Percentiles rank a stretch among this genome's conserved stretches.
These are phyloP conservation scores for Coemansia sp. DNA, from an alignment of 192 early-diverging fungal genomes.

Conservation along the genomic window DNA sequence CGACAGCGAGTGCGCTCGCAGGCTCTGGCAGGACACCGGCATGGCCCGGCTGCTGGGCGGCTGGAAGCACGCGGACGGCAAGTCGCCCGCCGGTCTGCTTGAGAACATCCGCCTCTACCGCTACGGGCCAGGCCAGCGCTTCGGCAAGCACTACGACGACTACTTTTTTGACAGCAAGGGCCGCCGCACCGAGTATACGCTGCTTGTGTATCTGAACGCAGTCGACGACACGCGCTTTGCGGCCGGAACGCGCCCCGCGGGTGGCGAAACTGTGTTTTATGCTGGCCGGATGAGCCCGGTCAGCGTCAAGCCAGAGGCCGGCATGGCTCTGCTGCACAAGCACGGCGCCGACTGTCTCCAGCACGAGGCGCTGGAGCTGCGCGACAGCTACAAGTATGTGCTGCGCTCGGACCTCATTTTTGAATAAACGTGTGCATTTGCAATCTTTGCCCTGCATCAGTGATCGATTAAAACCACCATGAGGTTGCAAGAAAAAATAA, in stretches of 20 bases:
- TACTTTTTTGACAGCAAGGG: conserved; percentile 51
- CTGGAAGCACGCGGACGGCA: conserved; percentile 39
- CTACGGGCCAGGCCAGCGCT: conserved; percentile 59
- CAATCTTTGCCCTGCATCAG: background rate
- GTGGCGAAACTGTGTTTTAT: conserved; percentile 54
- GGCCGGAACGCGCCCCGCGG: conserved; percentile 20
- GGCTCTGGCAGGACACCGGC: conserved; percentile 53
- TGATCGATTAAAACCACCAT: background rate
- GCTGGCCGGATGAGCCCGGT: conserved; percentile 52
- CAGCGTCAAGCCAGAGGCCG: conserved; percentile 55
- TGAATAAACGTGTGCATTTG: conserved; percentile 4
- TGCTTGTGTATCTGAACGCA: conserved; percentile 58
- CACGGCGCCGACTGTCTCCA: conserved; percentile 63
- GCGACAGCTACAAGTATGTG: conserved; percentile 58
- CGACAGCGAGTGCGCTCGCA: conserved; percentile 47
- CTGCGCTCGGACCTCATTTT: conserved; percentile 60
- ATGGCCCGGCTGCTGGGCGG: conserved; percentile 29
- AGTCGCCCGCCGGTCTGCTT: conserved; percentile 51
- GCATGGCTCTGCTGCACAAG: conserved; percentile 58
- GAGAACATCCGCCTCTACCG: conserved; percentile 62
- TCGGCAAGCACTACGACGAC: conserved; percentile 64
- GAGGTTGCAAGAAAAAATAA: background rate
- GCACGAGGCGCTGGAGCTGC: conserved; percentile 57
- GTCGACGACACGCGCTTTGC: conserved; percentile 36
- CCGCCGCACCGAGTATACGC: conserved; percentile 57